Evolutionary conservation across 202 grass and related monocot genomes (phyloP), one percentile per base, ranked within the genome.

Genomic region (Brachypodium distachyon): DNA sequence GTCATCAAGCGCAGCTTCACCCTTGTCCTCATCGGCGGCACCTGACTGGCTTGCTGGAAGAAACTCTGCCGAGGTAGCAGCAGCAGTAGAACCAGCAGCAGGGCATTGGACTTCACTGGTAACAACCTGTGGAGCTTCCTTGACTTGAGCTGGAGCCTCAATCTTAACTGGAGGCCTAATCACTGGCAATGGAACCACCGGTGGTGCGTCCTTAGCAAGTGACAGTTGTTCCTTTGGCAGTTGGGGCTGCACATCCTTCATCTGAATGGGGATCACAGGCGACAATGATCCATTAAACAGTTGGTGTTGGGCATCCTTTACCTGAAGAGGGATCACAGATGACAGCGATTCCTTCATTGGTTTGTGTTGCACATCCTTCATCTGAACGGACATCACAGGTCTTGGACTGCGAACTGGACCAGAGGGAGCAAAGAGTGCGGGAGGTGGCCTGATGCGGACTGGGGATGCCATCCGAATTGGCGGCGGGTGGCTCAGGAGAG

Each of bases 401-500:
- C 70, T 82, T 0, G 68, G 56, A 29, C 80, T 76, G 59, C 87
- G 83, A 77, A 74, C 60, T 11, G 78, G 59, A 55, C 70, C 65
- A 12, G 88, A 74, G 50, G 96, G 55, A 49, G 82, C 53, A 81
- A 92, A 99, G 39, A 85, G 86, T 49, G 92, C 87, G 47, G 93
- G 67, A 36, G 81, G 60, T 9, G 92, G 87, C 76, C 96, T 88
- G 26, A 99, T 93, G 65, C 87, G 89, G 57, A 89, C 87, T 22
- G 96, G 92, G 0, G 96, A 93, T 49, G 92, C 92, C 89, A 96
- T 89, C 42, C 85, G 85, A 43, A 96, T 93, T 1, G 82, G 64
- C 0, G 81, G 85, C 11, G 89, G 72, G 12, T 82, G 51, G 58
- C 67, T 83, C 83, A 88, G 87, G 50, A 93, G 78, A 61, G 90